These are phyloP conservation scores for Malassezia japonica DNA, from an alignment of 1,284 basidiomycete genomes.

Conservation along the genomic window DNA sequence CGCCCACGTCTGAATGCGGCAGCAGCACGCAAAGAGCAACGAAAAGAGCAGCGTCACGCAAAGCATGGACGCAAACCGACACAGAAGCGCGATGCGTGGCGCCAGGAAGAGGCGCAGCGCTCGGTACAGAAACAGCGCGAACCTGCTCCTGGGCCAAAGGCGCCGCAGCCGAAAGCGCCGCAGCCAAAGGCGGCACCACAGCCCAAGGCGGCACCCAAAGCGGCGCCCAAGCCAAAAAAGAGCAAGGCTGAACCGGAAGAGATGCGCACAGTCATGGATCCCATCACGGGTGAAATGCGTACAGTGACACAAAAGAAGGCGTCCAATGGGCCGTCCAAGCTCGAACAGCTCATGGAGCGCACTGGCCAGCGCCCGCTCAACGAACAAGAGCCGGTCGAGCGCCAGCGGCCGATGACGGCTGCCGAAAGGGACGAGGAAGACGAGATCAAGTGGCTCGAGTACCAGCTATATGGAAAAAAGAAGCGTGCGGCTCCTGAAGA, in stretches of 20 bases:
- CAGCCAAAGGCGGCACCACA: too few species aligned
- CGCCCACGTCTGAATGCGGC: neutral
- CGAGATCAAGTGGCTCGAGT: conserved; percentile 46
- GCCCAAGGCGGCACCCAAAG: too few species aligned
- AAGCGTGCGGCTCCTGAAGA: conserved; percentile 4
- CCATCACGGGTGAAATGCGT: conserved; percentile 8
- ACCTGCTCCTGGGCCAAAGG: too few species aligned
- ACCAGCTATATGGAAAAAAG: conserved; percentile 25
- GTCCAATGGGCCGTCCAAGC: neutral
- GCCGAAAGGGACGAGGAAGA: conserved; percentile 44
- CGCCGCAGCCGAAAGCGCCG: too few species aligned
- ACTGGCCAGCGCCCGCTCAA: neutral
- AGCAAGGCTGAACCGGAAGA: neutral
- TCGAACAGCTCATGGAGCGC: neutral
- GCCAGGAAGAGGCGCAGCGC: neutral
- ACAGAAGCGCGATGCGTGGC: neutral
- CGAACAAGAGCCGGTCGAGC: neutral
- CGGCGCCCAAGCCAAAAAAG: neutral
- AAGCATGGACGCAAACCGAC: neutral
- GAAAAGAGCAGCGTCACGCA: conserved; percentile 13
- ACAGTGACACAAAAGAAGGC: neutral
- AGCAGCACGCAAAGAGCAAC: conserved; percentile 8
- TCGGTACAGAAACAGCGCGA: too few species aligned
- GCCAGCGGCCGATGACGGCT: conserved; percentile 6
- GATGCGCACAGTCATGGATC: conserved; percentile 7